Percentiles rank a stretch among this genome's conserved stretches.
Evolutionary conservation across 2,329 filamentous ascomycete species (phyloP).

Genomic region (Botrytis cinerea): DNA sequence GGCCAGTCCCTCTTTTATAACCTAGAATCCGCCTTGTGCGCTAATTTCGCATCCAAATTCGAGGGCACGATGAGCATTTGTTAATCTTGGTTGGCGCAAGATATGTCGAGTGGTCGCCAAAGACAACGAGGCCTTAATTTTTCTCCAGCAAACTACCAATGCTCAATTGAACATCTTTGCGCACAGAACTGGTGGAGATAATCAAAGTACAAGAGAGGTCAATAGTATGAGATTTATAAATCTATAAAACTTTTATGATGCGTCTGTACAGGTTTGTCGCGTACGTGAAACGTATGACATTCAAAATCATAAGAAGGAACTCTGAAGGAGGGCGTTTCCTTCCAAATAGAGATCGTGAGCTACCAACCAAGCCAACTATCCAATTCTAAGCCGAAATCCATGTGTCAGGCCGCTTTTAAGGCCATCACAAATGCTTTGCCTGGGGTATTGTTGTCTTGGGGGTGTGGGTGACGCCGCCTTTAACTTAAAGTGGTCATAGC

Average conservation of each 20-base stretch:
- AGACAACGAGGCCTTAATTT: conserved; percentile 29
- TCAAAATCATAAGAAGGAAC: conserved; percentile 11
- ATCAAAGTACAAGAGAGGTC: conserved; percentile 7
- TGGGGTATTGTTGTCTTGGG: conserved; percentile 6
- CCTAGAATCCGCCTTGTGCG: conserved; percentile 26
- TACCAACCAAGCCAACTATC: conserved; percentile 22
- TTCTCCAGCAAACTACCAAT: conserved; percentile 18
- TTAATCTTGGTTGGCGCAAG: conserved; percentile 32
- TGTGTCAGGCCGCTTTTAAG: conserved; percentile 20
- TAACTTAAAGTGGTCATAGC: conserved; percentile 12
- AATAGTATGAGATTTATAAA: not conserved
- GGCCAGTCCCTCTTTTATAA: conserved; percentile 24
- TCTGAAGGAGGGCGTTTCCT: conserved; percentile 17
- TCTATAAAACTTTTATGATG: conserved; percentile 14
- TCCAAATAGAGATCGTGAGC: conserved; percentile 14
- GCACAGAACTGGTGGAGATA: conserved; percentile 2
- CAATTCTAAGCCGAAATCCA: conserved; percentile 2
- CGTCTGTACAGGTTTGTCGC: conserved; percentile 22
- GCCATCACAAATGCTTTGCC: conserved; percentile 1
- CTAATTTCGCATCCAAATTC: conserved; percentile 25
- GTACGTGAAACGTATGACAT: conserved; percentile 25
- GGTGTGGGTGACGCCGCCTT: conserved; percentile 1
- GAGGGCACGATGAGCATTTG: conserved; percentile 32
- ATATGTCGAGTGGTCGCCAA: conserved; percentile 12
- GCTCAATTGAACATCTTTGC: conserved; percentile 23